Evolutionary conservation across 78 protist species (phyloP), one percentile per base, ranked within the genome.

Genomic region (Creolimax fragrantissima): DNA sequence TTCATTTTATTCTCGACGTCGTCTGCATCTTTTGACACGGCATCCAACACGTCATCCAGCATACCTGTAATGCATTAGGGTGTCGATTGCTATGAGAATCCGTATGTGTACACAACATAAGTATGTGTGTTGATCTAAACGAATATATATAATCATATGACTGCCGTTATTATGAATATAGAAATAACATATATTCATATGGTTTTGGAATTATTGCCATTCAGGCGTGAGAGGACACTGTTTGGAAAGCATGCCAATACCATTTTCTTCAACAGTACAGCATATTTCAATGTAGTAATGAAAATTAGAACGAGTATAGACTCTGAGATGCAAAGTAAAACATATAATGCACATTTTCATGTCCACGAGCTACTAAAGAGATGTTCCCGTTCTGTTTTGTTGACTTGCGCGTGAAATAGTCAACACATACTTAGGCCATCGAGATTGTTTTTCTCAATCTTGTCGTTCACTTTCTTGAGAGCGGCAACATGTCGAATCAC

Each of bases 1-100:
- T 83, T 83, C 86, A 83, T 83, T 41, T 83, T 83, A 41, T 24
- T 83, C 35, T 83, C 86, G 86, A 83, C 86, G 7, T 83, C 86
- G 37, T 83, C 86, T 6, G 86, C 86, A 0, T 6, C 86, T 35
- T 83, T 83, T 5, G 86, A 6, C 6, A 83, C 86, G 42, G 35
- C 86, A 6, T 83, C 7, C 7, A 83, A 24, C 37, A 24, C 6
- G 7, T 83, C 86, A 32, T 83, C 35, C 42, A 83, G 5, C 5
- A 83, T 35, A 35, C 86, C 86, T 24, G 7, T 83, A 41, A 39
- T 17, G 41, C 74, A 58, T 24, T 32, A 58, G 74, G 24, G 74
- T 32, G 11, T 58, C 24, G 74, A 58, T 17, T 17, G 11, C n/a
- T n/a, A n/a, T n/a, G n/a, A n/a, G n/a, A n/a, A n/a, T n/a, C n/a